phyloP scores from a whole-genome alignment of 1,284 basidiomycete genomes.

The Hypsizygus ulmarius region DNA sequence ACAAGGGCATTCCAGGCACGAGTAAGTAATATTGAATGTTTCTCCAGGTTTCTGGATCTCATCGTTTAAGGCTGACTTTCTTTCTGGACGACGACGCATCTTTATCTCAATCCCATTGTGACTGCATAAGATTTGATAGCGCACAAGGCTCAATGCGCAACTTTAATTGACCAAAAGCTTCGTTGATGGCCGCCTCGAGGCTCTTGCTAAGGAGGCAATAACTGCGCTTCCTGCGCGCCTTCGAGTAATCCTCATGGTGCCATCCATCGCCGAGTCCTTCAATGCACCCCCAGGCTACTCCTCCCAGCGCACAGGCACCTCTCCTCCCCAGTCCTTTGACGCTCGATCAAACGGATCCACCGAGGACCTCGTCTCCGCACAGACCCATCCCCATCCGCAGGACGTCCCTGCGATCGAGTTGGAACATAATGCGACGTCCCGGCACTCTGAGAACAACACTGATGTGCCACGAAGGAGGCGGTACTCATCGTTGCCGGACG shows the following conservation, averaged over 20 bases:
- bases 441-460: slow-evolving; percentile 8
- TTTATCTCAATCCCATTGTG: too few relatives aligned
- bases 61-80: too few relatives aligned
- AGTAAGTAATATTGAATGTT: too few relatives aligned
- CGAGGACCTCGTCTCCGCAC: slow-evolving; percentile 15
- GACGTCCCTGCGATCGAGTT: neutral
- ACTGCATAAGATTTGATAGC: too few relatives aligned
- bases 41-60: too few relatives aligned
- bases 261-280: slow-evolving; percentile 3
- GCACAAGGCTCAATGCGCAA: too few relatives aligned
- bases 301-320: slow-evolving; percentile 6
- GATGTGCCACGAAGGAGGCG: slow-evolving; percentile 1
- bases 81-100: too few relatives aligned
- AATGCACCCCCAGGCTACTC: slow-evolving; percentile 16
- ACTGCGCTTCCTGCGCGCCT: too few relatives aligned
- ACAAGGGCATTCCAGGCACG: too few relatives aligned
- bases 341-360: slow-evolving; percentile 5
- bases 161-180: too few relatives aligned
- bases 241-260: neutral
- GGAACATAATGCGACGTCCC: neutral
- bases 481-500: slow-evolving; percentile 12
- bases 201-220: too few relatives aligned
- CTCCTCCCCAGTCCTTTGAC: slow-evolving; percentile 9
- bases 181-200: too few relatives aligned
- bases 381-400: slow-evolving; percentile 3